A percentile compares a stretch with the other conserved stretches of the same genome.
Conservation (phyloP, 1,284 basidiomycete genomes). For the Cryptococcus maquisensis region DNA sequence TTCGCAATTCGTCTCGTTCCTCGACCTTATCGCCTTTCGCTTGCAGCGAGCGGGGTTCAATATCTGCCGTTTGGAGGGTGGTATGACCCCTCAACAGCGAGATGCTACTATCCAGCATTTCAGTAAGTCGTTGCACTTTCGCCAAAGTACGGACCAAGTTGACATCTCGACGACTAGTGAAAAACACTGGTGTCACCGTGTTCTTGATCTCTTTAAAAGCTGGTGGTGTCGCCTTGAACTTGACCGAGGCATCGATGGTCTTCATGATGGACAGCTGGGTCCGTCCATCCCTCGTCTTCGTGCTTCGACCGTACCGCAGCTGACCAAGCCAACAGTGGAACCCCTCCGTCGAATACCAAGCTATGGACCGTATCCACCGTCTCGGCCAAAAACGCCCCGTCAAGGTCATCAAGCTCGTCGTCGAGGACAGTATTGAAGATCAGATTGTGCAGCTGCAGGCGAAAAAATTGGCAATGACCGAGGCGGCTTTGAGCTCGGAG, state of each 20-base stretch:
- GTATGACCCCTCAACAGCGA: slow-evolving; percentile 93
- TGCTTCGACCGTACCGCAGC: background rate
- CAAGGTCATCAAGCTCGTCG: slow-evolving; percentile 85
- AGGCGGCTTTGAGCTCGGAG: slow-evolving; percentile 31
- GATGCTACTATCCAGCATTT: slow-evolving; percentile 94
- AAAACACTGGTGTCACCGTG: slow-evolving; percentile 88
- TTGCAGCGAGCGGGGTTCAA: slow-evolving; percentile 86
- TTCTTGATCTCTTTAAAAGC: slow-evolving; percentile 94
- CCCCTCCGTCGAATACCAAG: slow-evolving; percentile 60
- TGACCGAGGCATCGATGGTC: slow-evolving; percentile 90
- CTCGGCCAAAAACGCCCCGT: slow-evolving; percentile 89
- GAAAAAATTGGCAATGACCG: slow-evolving; percentile 50
- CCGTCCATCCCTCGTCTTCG: background rate
- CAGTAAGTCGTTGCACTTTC: slow-evolving; percentile 55
- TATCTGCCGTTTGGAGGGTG: slow-evolving; percentile 90
- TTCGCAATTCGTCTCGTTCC: slow-evolving; percentile 45
- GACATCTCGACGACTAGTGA: slow-evolving; percentile 57
- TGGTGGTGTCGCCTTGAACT: slow-evolving; percentile 83
- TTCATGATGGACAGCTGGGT: slow-evolving; percentile 56
- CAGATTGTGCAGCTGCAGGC: slow-evolving; percentile 70
- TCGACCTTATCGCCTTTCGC: slow-evolving; percentile 83
- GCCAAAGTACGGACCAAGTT: background rate
- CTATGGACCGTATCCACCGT: slow-evolving; percentile 83
- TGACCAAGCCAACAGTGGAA: slow-evolving; percentile 61
- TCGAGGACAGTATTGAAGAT: slow-evolving; percentile 95